Percentiles rank a stretch among this genome's conserved stretches.
Conservation (phyloP, 2,329 filamentous ascomycete species). For the Aureobasidium sp. region DNA sequence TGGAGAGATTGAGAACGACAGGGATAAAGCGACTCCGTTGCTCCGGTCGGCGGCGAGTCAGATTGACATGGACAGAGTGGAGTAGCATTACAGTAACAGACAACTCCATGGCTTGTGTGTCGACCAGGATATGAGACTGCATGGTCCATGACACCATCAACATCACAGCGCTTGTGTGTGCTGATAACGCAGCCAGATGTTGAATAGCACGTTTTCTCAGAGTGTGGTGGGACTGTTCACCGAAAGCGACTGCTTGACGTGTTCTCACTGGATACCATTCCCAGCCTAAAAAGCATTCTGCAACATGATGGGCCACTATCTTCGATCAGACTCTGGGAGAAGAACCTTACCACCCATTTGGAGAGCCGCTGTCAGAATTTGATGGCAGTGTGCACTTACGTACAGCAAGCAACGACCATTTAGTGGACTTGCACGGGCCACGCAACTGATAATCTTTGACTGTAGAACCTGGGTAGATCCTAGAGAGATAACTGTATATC, state of each 20-base stretch:
- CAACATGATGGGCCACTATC: too few relatives aligned
- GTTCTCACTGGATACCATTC: too few relatives aligned
- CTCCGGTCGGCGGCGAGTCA: not conserved
- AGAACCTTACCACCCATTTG: too few relatives aligned
- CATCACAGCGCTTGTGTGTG: too few relatives aligned
- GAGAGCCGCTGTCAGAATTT: too few relatives aligned
- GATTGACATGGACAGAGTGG: not conserved
- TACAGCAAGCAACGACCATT: not conserved
- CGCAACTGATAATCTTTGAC: not conserved
- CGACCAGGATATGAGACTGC: not conserved
- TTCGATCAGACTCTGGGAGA: too few relatives aligned
- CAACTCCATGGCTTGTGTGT: not conserved
- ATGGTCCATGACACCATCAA: not conserved
- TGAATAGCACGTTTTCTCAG: too few relatives aligned
- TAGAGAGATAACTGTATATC: conserved; percentile 3
- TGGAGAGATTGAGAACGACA: not conserved
- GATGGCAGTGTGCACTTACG: conserved; percentile 1
- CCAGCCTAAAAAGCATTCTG: too few relatives aligned
- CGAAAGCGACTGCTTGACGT: too few relatives aligned
- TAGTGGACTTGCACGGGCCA: not conserved
- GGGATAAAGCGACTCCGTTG: not conserved
- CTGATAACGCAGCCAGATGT: too few relatives aligned
- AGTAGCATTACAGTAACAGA: not conserved
- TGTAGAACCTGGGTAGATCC: conserved; percentile 3
- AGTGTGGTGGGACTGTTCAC: too few relatives aligned